These are phyloP conservation scores for Clavispora vitiphila DNA, from an alignment of 805 yeast genomes.

Conservation along the genomic window DNA sequence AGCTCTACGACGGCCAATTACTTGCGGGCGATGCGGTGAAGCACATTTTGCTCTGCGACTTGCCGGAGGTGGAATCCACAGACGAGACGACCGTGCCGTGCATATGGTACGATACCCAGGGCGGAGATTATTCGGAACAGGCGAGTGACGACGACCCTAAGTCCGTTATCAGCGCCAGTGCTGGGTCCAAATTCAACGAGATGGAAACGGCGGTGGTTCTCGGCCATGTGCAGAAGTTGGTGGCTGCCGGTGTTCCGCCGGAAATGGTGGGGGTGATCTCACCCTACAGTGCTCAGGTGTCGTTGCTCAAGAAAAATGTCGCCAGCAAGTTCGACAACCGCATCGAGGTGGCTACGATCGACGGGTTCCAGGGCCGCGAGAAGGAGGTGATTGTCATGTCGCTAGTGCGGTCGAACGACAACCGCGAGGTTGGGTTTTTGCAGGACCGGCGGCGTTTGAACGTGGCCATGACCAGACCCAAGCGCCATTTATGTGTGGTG, in stretches of 20 bases:
- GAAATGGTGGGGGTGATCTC: slow-evolving; percentile 77
- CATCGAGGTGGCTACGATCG: slow-evolving; percentile 84
- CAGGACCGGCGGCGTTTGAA: slow-evolving; percentile 75
- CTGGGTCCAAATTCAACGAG: slow-evolving; percentile 68
- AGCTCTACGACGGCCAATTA: slow-evolving; percentile 59
- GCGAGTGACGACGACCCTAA: slow-evolving; percentile 25
- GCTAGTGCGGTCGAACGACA: slow-evolving; percentile 74
- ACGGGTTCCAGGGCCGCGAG: slow-evolving; percentile 96
- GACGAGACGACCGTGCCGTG: slow-evolving; percentile 54
- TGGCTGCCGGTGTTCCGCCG: slow-evolving; percentile 48
- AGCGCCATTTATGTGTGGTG: slow-evolving; percentile 75
- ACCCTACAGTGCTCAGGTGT: slow-evolving; percentile 87
- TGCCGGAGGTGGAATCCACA: slow-evolving; percentile 37
- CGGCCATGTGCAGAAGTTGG: slow-evolving; percentile 50
- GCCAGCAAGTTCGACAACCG: slow-evolving; percentile 19
- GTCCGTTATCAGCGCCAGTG: slow-evolving; percentile 7
- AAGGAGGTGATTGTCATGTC: slow-evolving; percentile 80
- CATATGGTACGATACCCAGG: slow-evolving; percentile 91
- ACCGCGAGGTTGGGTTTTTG: slow-evolving; percentile 73
- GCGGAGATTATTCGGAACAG: slow-evolving; percentile 73
- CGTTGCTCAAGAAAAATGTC: slow-evolving; percentile 43
- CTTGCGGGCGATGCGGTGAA: slow-evolving; percentile 59
- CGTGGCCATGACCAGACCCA: slow-evolving; percentile 91
- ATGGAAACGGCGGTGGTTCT: slow-evolving; percentile 64
- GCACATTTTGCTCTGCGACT: slow-evolving; percentile 47